phyloP scores from a whole-genome alignment of 2,329 filamentous ascomycete genomes.

The Microdochium trichocladiopsis region DNA sequence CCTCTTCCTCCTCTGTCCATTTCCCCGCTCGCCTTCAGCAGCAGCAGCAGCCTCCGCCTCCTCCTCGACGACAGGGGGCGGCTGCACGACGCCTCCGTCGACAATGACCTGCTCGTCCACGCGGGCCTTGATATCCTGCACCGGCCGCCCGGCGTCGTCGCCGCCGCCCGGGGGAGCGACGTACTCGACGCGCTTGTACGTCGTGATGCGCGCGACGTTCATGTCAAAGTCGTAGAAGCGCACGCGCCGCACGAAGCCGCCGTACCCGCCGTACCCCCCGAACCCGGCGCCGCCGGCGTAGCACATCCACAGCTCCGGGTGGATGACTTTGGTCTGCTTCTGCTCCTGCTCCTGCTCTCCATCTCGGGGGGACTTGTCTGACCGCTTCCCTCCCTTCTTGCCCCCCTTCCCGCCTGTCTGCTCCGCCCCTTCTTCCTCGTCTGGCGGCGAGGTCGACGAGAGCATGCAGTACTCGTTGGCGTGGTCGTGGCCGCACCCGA shows the following conservation, averaged over 20 bases:
- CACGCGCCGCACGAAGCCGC: conserved; percentile 74
- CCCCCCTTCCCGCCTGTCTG: too few species aligned
- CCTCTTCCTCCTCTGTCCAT: not conserved
- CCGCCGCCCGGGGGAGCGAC: conserved; percentile 21
- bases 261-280: conserved; percentile 90
- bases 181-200: conserved; percentile 83
- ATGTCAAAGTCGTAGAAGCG: conserved; percentile 91
- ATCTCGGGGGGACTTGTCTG: too few species aligned
- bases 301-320: conserved; percentile 85
- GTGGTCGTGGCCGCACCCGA: conserved; percentile 92
- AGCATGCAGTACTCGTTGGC: conserved; percentile 95
- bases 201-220: conserved; percentile 80
- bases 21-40: not conserved
- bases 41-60: too few species aligned
- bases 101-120: conserved; percentile 62
- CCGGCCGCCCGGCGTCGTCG: conserved; percentile 20
- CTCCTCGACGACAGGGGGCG: conserved; percentile 5
- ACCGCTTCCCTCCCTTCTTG: too few species aligned
- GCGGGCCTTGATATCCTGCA: conserved; percentile 36
- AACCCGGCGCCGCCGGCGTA: conserved; percentile 90
- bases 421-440: not conserved
- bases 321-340: not conserved
- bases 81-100: conserved; percentile 45
- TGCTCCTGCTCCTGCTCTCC: conserved; percentile 43
- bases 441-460: conserved; percentile 20